phyloP scores from a whole-genome alignment of 106 monocot genomes.

The Posidonia australis region DNA sequence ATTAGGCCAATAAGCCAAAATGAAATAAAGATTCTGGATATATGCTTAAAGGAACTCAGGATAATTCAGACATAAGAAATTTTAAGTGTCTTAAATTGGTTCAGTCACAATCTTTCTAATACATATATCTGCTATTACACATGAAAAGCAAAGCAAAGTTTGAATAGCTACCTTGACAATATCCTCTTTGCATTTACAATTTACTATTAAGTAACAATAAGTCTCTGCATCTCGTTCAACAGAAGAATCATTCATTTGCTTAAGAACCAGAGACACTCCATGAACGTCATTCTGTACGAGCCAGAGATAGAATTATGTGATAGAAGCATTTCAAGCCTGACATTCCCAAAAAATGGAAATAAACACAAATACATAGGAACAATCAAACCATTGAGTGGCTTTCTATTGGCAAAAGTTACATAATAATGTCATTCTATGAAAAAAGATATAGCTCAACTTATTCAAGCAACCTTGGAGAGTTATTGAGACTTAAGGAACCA shows the following conservation, averaged over 20 bases:
- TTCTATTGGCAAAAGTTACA: background rate
- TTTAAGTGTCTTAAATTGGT: no score
- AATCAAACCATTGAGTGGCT: background rate
- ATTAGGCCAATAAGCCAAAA: no score
- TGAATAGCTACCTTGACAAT: constrained; percentile 41
- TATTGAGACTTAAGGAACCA: no score
- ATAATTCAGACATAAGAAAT: no score
- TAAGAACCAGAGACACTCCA: constrained; percentile 42
- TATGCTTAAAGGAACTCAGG: no score
- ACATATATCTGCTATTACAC: background rate
- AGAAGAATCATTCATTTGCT: constrained; percentile 48
- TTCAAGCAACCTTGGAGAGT: background rate
- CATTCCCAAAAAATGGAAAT: background rate
- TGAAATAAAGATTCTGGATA: no score
- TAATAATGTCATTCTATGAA: no score
- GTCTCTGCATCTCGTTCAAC: constrained; percentile 81
- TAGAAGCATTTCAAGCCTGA: background rate
- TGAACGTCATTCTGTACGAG: constrained; percentile 46
- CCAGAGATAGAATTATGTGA: no score
- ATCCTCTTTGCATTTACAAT: constrained; percentile 54
- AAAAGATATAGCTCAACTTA: no score
- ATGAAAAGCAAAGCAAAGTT: background rate
- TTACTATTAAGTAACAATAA: constrained; percentile 62
- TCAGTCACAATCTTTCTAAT: background rate
- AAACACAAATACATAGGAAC: background rate